phyloP scores from a whole-genome alignment of 805 yeast species.

The Wickerhamiella slavikovae region DNA sequence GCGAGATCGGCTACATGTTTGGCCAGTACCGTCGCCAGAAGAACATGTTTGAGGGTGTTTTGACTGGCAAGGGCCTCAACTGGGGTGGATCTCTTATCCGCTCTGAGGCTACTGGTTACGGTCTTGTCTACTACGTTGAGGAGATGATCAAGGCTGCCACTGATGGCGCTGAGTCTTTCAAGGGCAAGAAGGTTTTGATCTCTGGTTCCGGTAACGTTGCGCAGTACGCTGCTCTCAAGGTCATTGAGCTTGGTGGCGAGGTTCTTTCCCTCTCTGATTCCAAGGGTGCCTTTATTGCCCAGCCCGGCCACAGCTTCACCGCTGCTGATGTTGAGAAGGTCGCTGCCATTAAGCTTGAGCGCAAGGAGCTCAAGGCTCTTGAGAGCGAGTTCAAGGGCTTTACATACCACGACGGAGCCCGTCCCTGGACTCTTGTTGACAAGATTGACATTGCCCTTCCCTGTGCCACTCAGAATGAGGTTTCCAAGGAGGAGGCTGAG shows the following conservation, averaged over 20 bases:
- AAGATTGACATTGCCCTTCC: constrained; percentile 91
- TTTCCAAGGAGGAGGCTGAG: constrained; percentile 90
- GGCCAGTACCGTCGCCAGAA: constrained; percentile 89
- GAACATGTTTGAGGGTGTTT: constrained; percentile 90
- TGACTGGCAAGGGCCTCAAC: constrained; percentile 91
- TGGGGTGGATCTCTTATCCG: constrained; percentile 99
- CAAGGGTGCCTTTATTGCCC: constrained; percentile 57
- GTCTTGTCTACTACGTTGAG: constrained; percentile 89
- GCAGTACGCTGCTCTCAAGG: constrained; percentile 95
- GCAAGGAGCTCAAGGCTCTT: constrained; percentile 24
- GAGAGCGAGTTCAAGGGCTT: constrained; percentile 18
- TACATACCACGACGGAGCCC: constrained; percentile 76
- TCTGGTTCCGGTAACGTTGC: constrained; percentile 99
- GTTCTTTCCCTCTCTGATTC: constrained; percentile 92
- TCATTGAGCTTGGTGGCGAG: constrained; percentile 87
- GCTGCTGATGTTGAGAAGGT: constrained; percentile 58
- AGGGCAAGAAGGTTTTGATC: constrained; percentile 86
- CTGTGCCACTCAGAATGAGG: constrained; percentile 97
- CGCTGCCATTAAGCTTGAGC: constrained; percentile 68
- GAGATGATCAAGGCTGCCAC: constrained; percentile 93
- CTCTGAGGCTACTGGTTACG: constrained; percentile 99
- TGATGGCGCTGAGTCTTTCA: constrained; percentile 69
- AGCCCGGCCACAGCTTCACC: constrained; percentile 59
- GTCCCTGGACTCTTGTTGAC: constrained; percentile 92
- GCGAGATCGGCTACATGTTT: constrained; percentile 83